These are phyloP conservation scores for Colletotrichum tropicale DNA, from an alignment of 2,329 filamentous ascomycete species.

Conservation along the genomic window DNA sequence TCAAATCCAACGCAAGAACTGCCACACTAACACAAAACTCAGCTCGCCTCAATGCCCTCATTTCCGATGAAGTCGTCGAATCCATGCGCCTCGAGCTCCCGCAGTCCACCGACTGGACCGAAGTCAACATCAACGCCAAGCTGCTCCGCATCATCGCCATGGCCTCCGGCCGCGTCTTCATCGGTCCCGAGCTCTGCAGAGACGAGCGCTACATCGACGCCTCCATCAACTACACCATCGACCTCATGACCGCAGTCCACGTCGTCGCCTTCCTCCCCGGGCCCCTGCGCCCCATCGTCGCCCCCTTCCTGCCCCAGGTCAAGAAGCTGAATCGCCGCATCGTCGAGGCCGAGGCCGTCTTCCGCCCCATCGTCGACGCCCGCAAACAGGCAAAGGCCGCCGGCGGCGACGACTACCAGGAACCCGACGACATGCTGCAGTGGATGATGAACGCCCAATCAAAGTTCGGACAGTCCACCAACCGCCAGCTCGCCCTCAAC, in stretches of 20 bases:
- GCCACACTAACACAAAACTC: background rate
- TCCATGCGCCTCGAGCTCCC: slow-evolving; percentile 38
- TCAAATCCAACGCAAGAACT: rapidly evolving
- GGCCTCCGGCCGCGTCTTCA: slow-evolving; percentile 50
- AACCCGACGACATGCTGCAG: slow-evolving; percentile 53
- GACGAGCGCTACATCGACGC: slow-evolving; percentile 48
- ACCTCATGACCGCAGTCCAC: slow-evolving; percentile 24
- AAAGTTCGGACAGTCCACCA: slow-evolving; percentile 33
- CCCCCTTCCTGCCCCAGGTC: slow-evolving; percentile 36
- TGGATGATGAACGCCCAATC: slow-evolving; percentile 46
- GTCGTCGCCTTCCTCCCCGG: slow-evolving; percentile 1
- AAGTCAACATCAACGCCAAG: slow-evolving; percentile 41
- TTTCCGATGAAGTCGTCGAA: slow-evolving; percentile 35
- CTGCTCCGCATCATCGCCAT: slow-evolving; percentile 51
- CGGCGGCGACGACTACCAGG: slow-evolving; percentile 16
- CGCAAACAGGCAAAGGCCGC: slow-evolving; percentile 26
- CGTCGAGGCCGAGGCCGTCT: slow-evolving; percentile 35
- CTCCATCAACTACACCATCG: slow-evolving; percentile 46
- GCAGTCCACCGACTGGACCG: slow-evolving; percentile 41
- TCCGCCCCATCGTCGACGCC: slow-evolving; percentile 37
- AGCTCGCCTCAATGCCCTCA: slow-evolving; percentile 38
- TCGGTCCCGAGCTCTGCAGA: slow-evolving; percentile 50
- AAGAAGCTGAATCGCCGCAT: slow-evolving; percentile 35
- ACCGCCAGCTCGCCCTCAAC: slow-evolving; percentile 40
- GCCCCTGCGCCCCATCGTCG: slow-evolving; percentile 37